phyloP scores from a whole-genome alignment of 1,284 basidiomycete genomes.

The Cutaneotrichosporon dermatis region DNA sequence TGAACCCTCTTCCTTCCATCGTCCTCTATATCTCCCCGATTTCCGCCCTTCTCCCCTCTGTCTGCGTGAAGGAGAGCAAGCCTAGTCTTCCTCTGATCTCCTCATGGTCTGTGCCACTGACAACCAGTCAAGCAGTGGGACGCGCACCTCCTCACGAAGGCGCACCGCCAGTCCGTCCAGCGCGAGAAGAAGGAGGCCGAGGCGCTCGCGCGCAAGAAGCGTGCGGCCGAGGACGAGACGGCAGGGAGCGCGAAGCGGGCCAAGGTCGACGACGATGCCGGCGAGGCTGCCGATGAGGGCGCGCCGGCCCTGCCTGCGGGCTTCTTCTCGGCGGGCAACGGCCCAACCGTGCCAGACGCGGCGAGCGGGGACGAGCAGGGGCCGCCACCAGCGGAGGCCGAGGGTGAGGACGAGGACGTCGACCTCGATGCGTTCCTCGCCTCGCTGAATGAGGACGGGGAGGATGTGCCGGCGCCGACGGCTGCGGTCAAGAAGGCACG shows the following conservation, averaged over 20 bases:
- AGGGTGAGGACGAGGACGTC: constrained; percentile 22
- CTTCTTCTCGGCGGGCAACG: constrained; percentile 38
- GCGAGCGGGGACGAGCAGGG: constrained; percentile 3
- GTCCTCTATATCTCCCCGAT: no score
- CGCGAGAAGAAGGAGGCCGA: constrained; percentile 38
- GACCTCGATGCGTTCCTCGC: constrained; percentile 49
- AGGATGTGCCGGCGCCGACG: constrained; percentile 15
- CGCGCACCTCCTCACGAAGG: constrained; percentile 48
- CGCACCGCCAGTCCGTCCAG: constrained; percentile 43
- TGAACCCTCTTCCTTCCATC: no score
- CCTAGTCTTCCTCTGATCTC: no score
- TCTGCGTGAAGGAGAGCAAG: no score
- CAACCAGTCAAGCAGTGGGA: constrained; percentile 48
- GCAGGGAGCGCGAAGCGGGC: constrained; percentile 25
- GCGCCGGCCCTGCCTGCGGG: constrained; percentile 28
- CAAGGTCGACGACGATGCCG: constrained; percentile 21
- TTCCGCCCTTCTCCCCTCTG: no score
- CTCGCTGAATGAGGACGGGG: constrained; percentile 32
- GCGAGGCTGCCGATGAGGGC: constrained; percentile 9
- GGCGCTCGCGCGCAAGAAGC: constrained; percentile 21
- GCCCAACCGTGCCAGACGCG: constrained; percentile 1
- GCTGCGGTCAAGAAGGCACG: constrained; percentile 11
- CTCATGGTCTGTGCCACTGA: not conserved
- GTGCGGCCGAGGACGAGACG: constrained; percentile 10
- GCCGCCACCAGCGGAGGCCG: not conserved